Evolutionary conservation across 2,329 filamentous ascomycete genomes (phyloP).

Genomic region (Aspergillus caelatus): DNA sequence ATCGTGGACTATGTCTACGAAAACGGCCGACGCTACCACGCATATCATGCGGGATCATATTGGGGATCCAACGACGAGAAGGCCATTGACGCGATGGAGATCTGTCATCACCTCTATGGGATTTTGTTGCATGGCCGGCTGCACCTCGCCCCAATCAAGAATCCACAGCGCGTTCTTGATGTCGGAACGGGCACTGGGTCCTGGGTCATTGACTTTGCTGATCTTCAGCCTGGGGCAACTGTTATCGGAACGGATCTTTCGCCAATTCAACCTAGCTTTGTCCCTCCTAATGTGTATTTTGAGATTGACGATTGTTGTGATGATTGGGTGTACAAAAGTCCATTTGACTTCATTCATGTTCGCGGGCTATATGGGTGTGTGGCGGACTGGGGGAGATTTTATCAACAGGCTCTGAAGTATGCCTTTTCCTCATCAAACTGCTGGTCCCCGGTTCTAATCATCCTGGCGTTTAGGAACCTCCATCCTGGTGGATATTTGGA

Average conservation of each 20-base stretch:
- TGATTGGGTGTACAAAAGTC: conserved; percentile 41
- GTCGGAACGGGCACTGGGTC: conserved; percentile 29
- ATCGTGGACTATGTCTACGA: conserved; percentile 34
- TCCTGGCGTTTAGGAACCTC: not conserved
- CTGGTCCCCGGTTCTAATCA: not conserved
- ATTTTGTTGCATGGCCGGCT: not conserved
- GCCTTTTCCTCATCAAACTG: not conserved
- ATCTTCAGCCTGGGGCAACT: conserved; percentile 43
- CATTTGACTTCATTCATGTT: conserved; percentile 51
- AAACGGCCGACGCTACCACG: conserved; percentile 37
- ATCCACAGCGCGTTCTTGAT: conserved; percentile 25
- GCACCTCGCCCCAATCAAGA: not conserved
- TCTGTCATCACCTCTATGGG: not conserved
- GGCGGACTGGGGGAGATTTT: conserved; percentile 50
- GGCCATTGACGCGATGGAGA: not conserved
- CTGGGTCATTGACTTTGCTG: conserved; percentile 32
- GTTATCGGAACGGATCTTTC: conserved; percentile 34
- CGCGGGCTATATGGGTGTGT: conserved; percentile 51
- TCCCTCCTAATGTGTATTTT: conserved; percentile 52
- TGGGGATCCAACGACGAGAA: conserved; percentile 13
- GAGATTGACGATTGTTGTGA: conserved; percentile 48
- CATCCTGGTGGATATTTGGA: conserved; percentile 40
- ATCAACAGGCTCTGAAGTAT: conserved; percentile 13
- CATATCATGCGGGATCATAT: conserved; percentile 34
- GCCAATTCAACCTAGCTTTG: conserved; percentile 52